These are phyloP conservation scores for Penicillium sp. DNA, from an alignment of 2,329 filamentous ascomycete genomes.

Conservation along the genomic window DNA sequence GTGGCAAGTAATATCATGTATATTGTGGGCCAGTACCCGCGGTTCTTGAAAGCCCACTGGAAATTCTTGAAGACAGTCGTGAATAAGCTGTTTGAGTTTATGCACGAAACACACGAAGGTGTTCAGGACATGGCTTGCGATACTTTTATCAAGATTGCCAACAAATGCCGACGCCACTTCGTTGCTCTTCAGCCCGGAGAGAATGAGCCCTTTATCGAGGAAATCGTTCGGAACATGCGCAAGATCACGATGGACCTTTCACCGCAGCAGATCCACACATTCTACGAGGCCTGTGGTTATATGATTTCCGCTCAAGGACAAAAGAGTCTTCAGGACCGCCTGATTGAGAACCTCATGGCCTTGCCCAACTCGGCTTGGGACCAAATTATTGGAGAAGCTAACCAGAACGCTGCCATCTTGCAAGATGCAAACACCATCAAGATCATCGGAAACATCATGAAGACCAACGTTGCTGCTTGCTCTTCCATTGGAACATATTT, in stretches of 20 bases:
- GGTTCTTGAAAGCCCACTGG: slow-evolving; percentile 98
- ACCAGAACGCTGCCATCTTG: slow-evolving; percentile 79
- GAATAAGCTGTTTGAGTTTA: slow-evolving; percentile 99
- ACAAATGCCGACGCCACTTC: slow-evolving; percentile 96
- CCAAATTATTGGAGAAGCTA: slow-evolving; percentile 86
- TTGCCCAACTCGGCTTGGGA: slow-evolving; percentile 96
- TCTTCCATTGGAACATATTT: slow-evolving; percentile 96
- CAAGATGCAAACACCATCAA: slow-evolving; percentile 97
- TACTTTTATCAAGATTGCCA: slow-evolving; percentile 99
- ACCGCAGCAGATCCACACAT: slow-evolving; percentile 96
- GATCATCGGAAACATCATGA: slow-evolving; percentile 99
- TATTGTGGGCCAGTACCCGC: slow-evolving; percentile 97
- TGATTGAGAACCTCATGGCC: slow-evolving; percentile 90
- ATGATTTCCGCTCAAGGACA: slow-evolving; percentile 99
- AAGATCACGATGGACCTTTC: slow-evolving; percentile 95
- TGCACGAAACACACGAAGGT: slow-evolving; percentile 99
- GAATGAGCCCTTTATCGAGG: slow-evolving; percentile 94
- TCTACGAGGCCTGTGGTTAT: slow-evolving; percentile 98
- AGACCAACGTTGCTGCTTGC: slow-evolving; percentile 99
- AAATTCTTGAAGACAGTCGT: slow-evolving; percentile 99
- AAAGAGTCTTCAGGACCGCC: slow-evolving; percentile 87
- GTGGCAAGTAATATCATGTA: slow-evolving; percentile 99
- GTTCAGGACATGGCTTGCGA: slow-evolving; percentile 99
- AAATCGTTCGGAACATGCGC: slow-evolving; percentile 93
- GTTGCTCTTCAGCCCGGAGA: slow-evolving; percentile 94